These are phyloP conservation scores for Podospora comata DNA, from an alignment of 495 filamentous ascomycete genomes.

Conservation along the genomic window DNA sequence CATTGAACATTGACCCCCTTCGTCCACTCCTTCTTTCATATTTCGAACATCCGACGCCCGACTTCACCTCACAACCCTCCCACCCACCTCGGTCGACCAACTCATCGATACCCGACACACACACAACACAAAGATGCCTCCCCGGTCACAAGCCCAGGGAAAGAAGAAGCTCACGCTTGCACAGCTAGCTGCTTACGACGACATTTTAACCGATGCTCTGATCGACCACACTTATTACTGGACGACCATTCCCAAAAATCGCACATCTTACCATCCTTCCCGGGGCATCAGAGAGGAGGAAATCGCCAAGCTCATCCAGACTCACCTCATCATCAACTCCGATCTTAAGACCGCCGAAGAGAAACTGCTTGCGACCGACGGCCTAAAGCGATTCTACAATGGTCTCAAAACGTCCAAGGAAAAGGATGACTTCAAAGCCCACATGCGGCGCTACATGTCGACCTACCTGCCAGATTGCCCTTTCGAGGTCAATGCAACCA, in stretches of 20 bases:
- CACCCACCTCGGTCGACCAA: too few species aligned
- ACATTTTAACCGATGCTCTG: constrained; percentile 92
- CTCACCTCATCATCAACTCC: constrained; percentile 71
- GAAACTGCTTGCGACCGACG: constrained; percentile 66
- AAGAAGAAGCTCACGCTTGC: constrained; percentile 74
- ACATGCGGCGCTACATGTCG: constrained; percentile 86
- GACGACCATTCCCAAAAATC: constrained; percentile 93
- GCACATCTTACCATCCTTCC: constrained; percentile 76
- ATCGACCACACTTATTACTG: constrained; percentile 96
- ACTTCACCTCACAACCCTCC: constrained; percentile 14
- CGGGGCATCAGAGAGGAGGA: constrained; percentile 80
- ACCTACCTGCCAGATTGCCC: constrained; percentile 91
- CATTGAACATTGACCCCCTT: constrained; percentile 19
- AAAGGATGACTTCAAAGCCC: constrained; percentile 80
- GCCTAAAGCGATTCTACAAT: constrained; percentile 66
- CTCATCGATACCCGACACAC: neutral
- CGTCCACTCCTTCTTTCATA: constrained; percentile 19
- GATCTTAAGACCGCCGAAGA: constrained; percentile 65
- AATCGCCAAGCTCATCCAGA: constrained; percentile 72
- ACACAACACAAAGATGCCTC: constrained; percentile 22
- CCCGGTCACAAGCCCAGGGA: constrained; percentile 11
- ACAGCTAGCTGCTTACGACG: constrained; percentile 90
- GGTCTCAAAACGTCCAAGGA: constrained; percentile 70
- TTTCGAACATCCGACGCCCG: constrained; percentile 4
- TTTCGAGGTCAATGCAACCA: constrained; percentile 91